These are phyloP conservation scores for Tetrastigma voinierianum DNA, from an alignment of 164 flowering plant species.

Conservation along the genomic window DNA sequence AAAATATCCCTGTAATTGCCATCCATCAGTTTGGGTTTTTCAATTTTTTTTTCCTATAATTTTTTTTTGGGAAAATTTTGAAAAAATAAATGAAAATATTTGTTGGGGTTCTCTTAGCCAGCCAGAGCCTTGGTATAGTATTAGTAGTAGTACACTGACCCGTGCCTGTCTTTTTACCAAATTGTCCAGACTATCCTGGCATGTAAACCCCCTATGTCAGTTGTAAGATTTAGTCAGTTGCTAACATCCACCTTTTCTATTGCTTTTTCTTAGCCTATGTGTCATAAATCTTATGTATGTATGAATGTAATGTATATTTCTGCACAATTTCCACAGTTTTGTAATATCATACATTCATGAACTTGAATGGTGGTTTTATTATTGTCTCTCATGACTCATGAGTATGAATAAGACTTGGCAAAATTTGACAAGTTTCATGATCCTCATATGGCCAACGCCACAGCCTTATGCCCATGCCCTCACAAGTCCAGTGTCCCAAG, in stretches of 20 bases:
- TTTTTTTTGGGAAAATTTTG: background rate
- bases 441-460: too few relatives aligned
- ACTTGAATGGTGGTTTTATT: slow-evolving; percentile 11
- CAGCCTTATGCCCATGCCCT: too few relatives aligned
- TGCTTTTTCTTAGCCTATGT: background rate
- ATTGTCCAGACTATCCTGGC: slow-evolving; percentile 19
- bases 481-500: too few relatives aligned
- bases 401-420: too few relatives aligned
- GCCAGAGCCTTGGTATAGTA: slow-evolving; percentile 4
- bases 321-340: slow-evolving; percentile 27
- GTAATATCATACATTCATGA: slow-evolving; percentile 21
- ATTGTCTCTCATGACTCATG: too few relatives aligned
- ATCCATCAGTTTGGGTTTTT: too few relatives aligned
- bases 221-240: slow-evolving; percentile 16
- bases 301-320: slow-evolving; percentile 33
- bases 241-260: slow-evolving; percentile 9
- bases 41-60: too few relatives aligned
- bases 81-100: background rate
- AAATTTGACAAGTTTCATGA: too few relatives aligned
- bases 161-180: slow-evolving; percentile 7
- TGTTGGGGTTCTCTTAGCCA: slow-evolving; percentile 2
- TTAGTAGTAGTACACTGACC: background rate
- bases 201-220: slow-evolving; percentile 12
- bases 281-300: background rate
- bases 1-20: slow-evolving; percentile 2